A percentile compares a stretch with the other conserved stretches of the same genome.
Conservation (phyloP, 2,329 filamentous ascomycete species). For the Hymenoscyphus scutula region DNA sequence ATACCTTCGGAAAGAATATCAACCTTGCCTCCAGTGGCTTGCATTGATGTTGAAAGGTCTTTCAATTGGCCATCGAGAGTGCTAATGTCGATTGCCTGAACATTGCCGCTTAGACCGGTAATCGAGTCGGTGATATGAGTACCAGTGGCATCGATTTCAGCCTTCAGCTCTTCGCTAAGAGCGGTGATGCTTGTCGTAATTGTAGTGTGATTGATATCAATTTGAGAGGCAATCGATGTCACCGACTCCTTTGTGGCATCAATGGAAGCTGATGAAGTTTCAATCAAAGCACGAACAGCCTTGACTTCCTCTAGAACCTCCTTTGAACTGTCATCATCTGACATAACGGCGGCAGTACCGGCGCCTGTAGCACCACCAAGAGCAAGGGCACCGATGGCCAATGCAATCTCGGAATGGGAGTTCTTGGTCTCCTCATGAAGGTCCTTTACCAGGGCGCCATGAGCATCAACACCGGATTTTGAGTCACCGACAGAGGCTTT, state of each 20-base stretch:
- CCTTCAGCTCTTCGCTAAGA: conserved; percentile 28
- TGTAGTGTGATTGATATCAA: conserved; percentile 31
- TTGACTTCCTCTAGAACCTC: conserved; percentile 27
- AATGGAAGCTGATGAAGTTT: conserved; percentile 20
- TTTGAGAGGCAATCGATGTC: conserved; percentile 21
- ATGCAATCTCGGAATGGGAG: conserved; percentile 24
- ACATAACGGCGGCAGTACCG: conserved; percentile 16
- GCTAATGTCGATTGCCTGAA: conserved; percentile 18
- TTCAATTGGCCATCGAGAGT: conserved; percentile 12
- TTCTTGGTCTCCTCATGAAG: conserved; percentile 27
- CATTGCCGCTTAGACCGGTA: conserved; percentile 13
- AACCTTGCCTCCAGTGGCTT: conserved; percentile 9
- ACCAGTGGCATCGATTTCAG: conserved; percentile 30
- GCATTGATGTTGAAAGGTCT: conserved; percentile 16
- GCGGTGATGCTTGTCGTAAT: conserved; percentile 28
- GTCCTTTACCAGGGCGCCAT: conserved; percentile 25
- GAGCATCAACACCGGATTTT: conserved; percentile 23
- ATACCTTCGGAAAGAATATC: conserved; percentile 17
- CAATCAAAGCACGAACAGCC: conserved; percentile 21
- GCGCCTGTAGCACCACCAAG: conserved; percentile 26
- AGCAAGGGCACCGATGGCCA: conserved; percentile 26
- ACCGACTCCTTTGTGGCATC: conserved; percentile 20
- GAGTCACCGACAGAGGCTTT: conserved; percentile 28
- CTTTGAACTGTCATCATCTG: conserved; percentile 13
- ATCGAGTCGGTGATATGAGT: conserved; percentile 25